Percentiles rank a stretch among this genome's conserved stretches.
Conservation (phyloP, 208 protist genomes). For the Trypanosomatidae sp. region DNA sequence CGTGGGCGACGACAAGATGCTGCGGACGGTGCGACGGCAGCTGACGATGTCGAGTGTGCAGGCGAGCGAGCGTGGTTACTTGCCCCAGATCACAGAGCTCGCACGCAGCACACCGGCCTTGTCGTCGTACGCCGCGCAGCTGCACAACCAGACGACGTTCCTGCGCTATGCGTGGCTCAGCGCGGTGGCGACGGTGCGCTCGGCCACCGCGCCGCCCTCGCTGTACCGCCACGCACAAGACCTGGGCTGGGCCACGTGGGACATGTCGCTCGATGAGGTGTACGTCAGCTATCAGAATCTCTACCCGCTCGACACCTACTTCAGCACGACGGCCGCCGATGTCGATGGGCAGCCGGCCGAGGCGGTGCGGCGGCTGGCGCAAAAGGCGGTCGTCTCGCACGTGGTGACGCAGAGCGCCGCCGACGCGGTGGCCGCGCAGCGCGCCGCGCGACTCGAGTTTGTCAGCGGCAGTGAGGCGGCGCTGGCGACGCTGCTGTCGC, state of each 20-base stretch:
- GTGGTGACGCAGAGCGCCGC: neutral
- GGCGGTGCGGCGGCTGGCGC: neutral
- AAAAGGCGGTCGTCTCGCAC: neutral
- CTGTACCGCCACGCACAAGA: neutral
- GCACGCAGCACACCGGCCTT: neutral
- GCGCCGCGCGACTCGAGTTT: neutral
- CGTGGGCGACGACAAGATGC: too few species aligned
- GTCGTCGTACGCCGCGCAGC: neutral
- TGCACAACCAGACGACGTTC: neutral
- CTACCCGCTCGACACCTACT: neutral
- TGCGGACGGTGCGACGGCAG: neutral
- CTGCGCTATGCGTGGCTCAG: neutral
- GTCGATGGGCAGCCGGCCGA: neutral
- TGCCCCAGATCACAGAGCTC: neutral
- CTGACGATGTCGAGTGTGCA: neutral
- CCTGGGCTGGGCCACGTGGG: neutral
- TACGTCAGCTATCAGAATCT: neutral
- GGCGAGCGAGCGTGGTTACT: neutral
- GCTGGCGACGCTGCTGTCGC: too few species aligned
- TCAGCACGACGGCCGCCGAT: neutral
- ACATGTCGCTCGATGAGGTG: neutral
- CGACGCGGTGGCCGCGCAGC: neutral
- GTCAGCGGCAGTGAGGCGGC: too few species aligned
- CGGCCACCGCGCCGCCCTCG: neutral
- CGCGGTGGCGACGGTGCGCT: neutral